phyloP scores from a whole-genome alignment of 306 rosid genomes.

The Hippophae gyantsensis region DNA sequence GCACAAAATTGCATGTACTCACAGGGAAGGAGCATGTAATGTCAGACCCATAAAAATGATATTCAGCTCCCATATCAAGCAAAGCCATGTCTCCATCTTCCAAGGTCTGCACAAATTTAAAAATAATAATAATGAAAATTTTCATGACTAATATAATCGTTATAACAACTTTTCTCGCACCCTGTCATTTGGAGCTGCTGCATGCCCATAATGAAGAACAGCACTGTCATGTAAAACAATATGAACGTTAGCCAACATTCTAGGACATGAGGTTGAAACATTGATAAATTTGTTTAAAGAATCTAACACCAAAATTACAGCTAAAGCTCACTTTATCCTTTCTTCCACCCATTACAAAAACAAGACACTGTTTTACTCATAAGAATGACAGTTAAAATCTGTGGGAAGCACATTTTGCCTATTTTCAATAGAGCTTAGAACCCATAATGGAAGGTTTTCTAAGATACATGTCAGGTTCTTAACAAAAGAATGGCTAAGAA shows the following conservation, averaged over 20 bases:
- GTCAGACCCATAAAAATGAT: constrained; percentile 88
- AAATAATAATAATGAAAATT: background rate
- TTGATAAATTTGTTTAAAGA: background rate
- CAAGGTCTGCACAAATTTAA: constrained; percentile 45
- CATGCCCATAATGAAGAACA: constrained; percentile 90
- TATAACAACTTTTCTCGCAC: constrained; percentile 19
- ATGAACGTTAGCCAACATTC: constrained; percentile 13
- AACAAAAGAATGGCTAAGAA: no score
- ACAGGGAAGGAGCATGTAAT: constrained; percentile 91
- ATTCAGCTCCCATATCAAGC: constrained; percentile 98
- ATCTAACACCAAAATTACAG: no score
- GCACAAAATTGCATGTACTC: constrained; percentile 26
- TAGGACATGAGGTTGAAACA: constrained; percentile 6
- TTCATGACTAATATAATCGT: constrained; percentile 5
- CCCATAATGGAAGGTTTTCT: no score
- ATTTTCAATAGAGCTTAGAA: no score
- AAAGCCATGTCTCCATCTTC: constrained; percentile 87
- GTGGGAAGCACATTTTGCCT: no score
- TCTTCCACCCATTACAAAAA: no score
- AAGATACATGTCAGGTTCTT: no score
- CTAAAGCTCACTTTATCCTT: no score
- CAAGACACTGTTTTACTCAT: no score
- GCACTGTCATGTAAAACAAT: constrained; percentile 46
- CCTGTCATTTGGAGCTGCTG: constrained; percentile 94
- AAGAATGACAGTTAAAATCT: no score